Evolutionary conservation across 2,329 filamentous ascomycete species (phyloP).

Genomic region (Coleophoma crateriformis): DNA sequence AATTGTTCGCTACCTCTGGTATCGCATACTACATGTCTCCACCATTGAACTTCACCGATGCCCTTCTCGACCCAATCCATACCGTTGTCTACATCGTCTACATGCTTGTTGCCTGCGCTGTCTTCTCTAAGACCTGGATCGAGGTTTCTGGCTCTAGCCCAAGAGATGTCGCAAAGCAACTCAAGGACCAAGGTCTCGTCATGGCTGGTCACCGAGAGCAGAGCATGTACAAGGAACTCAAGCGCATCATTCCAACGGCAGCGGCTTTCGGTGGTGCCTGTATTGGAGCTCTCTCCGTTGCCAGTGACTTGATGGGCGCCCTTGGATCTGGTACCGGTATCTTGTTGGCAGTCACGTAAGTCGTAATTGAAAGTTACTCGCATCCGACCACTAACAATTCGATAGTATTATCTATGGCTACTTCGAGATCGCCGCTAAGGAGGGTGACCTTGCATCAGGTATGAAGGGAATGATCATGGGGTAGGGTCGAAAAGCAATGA

Average conservation of each 20-base stretch:
- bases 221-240: slow-evolving; percentile 99
- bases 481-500: slow-evolving; percentile 30
- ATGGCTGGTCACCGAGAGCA: slow-evolving; percentile 99
- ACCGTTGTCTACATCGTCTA: slow-evolving; percentile 92
- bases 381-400: slow-evolving; percentile 28
- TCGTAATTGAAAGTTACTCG: slow-evolving; percentile 23
- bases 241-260: slow-evolving; percentile 97
- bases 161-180: slow-evolving; percentile 96
- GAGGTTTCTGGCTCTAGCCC: slow-evolving; percentile 98
- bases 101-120: slow-evolving; percentile 95
- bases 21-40: slow-evolving; percentile 99
- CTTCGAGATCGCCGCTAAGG: slow-evolving; percentile 98
- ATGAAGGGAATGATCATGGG: slow-evolving; percentile 72
- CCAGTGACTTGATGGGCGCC: slow-evolving; percentile 91
- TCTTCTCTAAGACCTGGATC: slow-evolving; percentile 99
- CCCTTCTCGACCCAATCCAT: slow-evolving; percentile 93
- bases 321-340: slow-evolving; percentile 97
- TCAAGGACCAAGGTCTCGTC: slow-evolving; percentile 98
- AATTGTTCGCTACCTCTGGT: slow-evolving; percentile 89
- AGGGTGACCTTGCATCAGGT: slow-evolving; percentile 79
- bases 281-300: slow-evolving; percentile 95
- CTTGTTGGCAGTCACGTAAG: slow-evolving; percentile 95
- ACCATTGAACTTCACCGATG: slow-evolving; percentile 94
- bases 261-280: slow-evolving; percentile 98
- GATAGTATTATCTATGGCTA: slow-evolving; percentile 95